Evolutionary conservation across 1,139 yeast genomes (phyloP).

Genomic region (Groenewaldozyma auringiensis): DNA sequence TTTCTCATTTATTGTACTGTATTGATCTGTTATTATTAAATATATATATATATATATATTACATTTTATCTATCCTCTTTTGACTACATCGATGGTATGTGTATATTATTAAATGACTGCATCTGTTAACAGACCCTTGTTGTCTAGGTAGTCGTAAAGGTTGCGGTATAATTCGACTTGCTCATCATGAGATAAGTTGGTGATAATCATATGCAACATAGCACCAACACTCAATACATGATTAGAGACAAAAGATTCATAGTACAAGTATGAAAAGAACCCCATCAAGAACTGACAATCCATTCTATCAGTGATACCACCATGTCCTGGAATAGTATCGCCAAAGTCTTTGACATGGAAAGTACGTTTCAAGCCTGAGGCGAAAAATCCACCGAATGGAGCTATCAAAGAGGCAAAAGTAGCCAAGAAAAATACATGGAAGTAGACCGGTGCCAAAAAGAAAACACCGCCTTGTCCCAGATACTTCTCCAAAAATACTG

Average conservation of each 20-base stretch:
- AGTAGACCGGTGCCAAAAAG: constrained; percentile 73
- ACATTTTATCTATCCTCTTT: not conserved
- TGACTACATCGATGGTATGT: not conserved
- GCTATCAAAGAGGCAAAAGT: constrained; percentile 96
- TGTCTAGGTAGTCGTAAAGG: constrained; percentile 52
- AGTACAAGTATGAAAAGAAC: constrained; percentile 83
- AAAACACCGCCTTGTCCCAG: constrained; percentile 42
- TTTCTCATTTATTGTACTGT: not conserved
- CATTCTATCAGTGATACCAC: constrained; percentile 95
- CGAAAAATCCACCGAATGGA: constrained; percentile 98
- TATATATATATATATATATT: constrained; percentile 1
- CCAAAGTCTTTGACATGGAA: constrained; percentile 92
- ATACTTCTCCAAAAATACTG: constrained; percentile 51
- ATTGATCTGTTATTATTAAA: not conserved
- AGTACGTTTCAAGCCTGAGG: constrained; percentile 95
- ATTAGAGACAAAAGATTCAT: constrained; percentile 75
- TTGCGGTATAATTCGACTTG: constrained; percentile 55
- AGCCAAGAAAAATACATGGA: constrained; percentile 79
- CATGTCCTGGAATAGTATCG: constrained; percentile 94
- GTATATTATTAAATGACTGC: not conserved
- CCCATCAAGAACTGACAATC: constrained; percentile 99
- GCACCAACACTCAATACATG: constrained; percentile 63
- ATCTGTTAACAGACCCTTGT: constrained; percentile 6
- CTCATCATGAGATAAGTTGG: constrained; percentile 61
- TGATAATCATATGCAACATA: constrained; percentile 65